A percentile compares a stretch with the other conserved stretches of the same genome.
phyloP scores from a whole-genome alignment of 192 early-diverging fungal species.

The Funneliformis mosseae region DNA sequence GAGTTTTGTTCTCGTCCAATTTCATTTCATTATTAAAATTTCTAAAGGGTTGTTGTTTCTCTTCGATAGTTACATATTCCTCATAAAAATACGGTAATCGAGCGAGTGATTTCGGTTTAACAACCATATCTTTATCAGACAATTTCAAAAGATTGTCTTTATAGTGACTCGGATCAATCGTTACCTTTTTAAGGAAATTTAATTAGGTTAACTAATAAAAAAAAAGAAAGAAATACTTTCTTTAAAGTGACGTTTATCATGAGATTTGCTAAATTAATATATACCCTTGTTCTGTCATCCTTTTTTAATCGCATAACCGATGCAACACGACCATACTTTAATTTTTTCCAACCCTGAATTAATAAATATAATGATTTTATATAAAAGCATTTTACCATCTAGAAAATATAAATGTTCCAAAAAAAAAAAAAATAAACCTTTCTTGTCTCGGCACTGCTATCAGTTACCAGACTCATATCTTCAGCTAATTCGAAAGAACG shows the following conservation, averaged over 20 bases:
- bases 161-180: slow-evolving; percentile 15
- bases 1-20: neutral
- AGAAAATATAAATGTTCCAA: neutral
- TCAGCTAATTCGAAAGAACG: slow-evolving; percentile 51
- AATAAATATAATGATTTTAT: neutral
- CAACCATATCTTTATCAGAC: neutral
- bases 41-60: neutral
- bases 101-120: neutral
- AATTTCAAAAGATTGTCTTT: slow-evolving; percentile 14
- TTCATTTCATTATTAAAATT: neutral
- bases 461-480: slow-evolving; percentile 72
- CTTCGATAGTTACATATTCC: neutral
- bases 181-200: neutral
- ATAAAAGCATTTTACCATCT: neutral
- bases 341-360: slow-evolving; percentile 63
- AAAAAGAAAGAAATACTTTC: too few species aligned
- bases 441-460: slow-evolving; percentile 64
- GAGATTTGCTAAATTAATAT: neutral
- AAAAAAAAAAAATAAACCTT: slow-evolving; percentile 25
- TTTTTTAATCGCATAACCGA: slow-evolving; percentile 65
- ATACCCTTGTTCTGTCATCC: slow-evolving; percentile 26
- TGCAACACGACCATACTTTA: slow-evolving; percentile 72
- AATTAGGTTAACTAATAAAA: too few species aligned
- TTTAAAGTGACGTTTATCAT: too few species aligned
- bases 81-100: neutral